These are phyloP conservation scores for Ophioceras dolichostomum DNA, from an alignment of 2,329 filamentous ascomycete genomes.

Conservation along the genomic window DNA sequence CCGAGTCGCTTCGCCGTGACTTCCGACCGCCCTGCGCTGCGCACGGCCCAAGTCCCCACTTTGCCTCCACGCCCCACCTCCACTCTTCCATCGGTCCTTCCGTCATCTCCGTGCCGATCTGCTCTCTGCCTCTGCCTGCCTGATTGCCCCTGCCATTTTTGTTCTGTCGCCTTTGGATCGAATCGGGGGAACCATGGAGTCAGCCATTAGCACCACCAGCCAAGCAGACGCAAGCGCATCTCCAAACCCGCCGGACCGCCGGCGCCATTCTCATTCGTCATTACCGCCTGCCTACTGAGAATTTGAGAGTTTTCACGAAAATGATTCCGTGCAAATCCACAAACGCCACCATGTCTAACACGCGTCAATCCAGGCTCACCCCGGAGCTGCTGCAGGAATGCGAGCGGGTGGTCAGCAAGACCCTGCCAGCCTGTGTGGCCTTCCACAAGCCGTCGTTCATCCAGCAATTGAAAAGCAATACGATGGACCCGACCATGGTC, in stretches of 20 bases:
- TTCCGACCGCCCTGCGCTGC: background rate
- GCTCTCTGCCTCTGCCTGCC: background rate
- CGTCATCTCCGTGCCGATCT: constrained; percentile 2
- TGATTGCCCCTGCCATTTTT: background rate
- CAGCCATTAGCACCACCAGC: too few relatives aligned
- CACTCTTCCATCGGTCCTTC: constrained; percentile 1
- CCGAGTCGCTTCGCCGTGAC: constrained; percentile 2
- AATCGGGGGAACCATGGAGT: background rate
- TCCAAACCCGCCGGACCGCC: too few relatives aligned
- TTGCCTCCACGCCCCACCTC: background rate
- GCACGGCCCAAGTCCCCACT: constrained; percentile 1
- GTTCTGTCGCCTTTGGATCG: background rate
- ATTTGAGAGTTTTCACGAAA: too few relatives aligned
- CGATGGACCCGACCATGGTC: constrained; percentile 42
- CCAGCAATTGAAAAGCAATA: constrained; percentile 44
- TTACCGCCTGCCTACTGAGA: too few relatives aligned
- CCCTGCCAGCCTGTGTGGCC: constrained; percentile 47
- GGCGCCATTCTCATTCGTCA: too few relatives aligned
- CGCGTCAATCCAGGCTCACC: constrained; percentile 27
- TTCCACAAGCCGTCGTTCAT: constrained; percentile 52
- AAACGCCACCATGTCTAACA: background rate
- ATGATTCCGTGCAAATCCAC: too few relatives aligned
- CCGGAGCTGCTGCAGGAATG: constrained; percentile 47
- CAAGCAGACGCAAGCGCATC: too few relatives aligned
- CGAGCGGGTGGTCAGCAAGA: constrained; percentile 48